Conservation (phyloP, 176 grass and related monocot species). For the Triticum turgidum region DNA sequence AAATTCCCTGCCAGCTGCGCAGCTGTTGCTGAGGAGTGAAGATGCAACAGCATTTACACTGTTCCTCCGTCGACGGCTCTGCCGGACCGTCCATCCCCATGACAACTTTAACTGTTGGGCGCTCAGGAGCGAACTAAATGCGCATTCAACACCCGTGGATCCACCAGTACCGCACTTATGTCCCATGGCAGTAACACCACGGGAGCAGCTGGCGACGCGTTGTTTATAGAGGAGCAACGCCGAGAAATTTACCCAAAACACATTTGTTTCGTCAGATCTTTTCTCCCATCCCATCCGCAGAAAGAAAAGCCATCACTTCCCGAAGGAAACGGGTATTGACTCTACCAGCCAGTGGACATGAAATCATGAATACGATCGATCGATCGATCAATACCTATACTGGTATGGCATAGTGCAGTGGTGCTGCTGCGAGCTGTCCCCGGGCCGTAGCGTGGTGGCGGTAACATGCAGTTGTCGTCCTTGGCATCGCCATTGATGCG, state of each 20-base stretch:
- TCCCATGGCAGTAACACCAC: not conserved
- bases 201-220: not conserved
- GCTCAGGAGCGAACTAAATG: slow-evolving; percentile 30
- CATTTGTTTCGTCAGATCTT: not conserved
- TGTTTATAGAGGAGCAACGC: not conserved
- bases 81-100: slow-evolving; percentile 17
- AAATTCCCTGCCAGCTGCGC: not conserved
- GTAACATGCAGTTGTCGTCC: slow-evolving; percentile 8
- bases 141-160: slow-evolving; percentile 39
- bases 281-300: not conserved
- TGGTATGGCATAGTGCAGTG: not conserved
- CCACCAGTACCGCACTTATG: not conserved
- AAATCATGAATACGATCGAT: not conserved
- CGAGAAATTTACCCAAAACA: not conserved
- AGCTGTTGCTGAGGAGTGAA: not conserved
- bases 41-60: not conserved
- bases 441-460: not conserved
- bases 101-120: slow-evolving; percentile 20
- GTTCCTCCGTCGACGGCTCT: not conserved
- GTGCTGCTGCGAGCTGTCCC: not conserved
- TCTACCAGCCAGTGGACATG: not conserved
- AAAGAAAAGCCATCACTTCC: not conserved
- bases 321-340: not conserved
- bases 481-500: slow-evolving; percentile 10
- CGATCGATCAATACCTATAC: not conserved